Percentiles rank a stretch among this genome's conserved stretches.
Evolutionary conservation across 768 basidiomycete species (phyloP).

Genomic region (Tricholoma terreum): DNA sequence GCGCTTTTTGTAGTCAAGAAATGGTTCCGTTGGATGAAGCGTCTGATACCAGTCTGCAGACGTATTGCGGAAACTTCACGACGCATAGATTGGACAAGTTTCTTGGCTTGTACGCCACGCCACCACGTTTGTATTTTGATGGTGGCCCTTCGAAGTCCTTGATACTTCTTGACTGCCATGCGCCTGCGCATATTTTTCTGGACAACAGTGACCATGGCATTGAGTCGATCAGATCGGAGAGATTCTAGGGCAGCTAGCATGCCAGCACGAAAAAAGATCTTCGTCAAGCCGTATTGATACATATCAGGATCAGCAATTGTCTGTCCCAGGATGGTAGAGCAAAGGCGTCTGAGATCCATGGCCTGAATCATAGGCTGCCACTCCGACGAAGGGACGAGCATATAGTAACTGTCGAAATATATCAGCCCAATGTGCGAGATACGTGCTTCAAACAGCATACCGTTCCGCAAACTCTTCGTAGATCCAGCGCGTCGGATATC

Average conservation of each 20-base stretch:
- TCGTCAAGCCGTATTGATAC: constrained; percentile 94
- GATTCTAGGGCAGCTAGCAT: constrained; percentile 97
- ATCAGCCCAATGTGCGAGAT: constrained; percentile 14
- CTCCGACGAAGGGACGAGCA: constrained; percentile 83
- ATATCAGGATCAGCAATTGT: constrained; percentile 94
- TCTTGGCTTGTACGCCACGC: constrained; percentile 79
- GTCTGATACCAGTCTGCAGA: constrained; percentile 70
- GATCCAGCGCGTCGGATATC: constrained; percentile 97
- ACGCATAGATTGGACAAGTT: constrained; percentile 66
- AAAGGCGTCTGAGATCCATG: constrained; percentile 76
- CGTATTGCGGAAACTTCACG: constrained; percentile 71
- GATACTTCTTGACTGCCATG: constrained; percentile 81
- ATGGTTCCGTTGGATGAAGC: constrained; percentile 68
- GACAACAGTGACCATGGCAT: constrained; percentile 88
- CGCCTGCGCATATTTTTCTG: constrained; percentile 95
- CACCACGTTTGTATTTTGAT: constrained; percentile 94
- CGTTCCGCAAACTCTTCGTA: constrained; percentile 98
- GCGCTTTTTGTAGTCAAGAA: constrained; percentile 63
- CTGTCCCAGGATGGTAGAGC: constrained; percentile 76
- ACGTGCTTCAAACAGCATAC: constrained; percentile 40
- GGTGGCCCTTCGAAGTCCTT: constrained; percentile 62
- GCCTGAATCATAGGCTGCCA: constrained; percentile 87
- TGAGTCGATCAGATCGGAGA: constrained; percentile 82
- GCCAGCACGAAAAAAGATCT: constrained; percentile 99
- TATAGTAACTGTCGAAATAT: constrained; percentile 75